Percentiles rank a stretch among this genome's conserved stretches.
These are phyloP conservation scores for Sclerotinia subarctica DNA, from an alignment of 2,329 filamentous ascomycete species.

Conservation along the genomic window DNA sequence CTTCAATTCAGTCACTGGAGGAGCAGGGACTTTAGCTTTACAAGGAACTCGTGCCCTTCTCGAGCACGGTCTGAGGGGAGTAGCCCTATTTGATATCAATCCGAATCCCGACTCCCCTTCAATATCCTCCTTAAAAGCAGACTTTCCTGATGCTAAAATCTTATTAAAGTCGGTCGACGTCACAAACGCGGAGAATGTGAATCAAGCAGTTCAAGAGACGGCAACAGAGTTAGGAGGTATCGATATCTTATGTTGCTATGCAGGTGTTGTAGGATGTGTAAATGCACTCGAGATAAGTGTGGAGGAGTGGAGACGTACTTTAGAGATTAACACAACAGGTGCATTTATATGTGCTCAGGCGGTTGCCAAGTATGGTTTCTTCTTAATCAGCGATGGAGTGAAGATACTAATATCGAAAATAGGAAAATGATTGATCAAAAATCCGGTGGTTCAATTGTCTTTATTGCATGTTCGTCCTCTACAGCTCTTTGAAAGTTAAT, in stretches of 20 bases:
- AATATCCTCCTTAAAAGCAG: slow-evolving; percentile 46
- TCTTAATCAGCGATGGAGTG: fast-evolving
- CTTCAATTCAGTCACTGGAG: slow-evolving; percentile 53
- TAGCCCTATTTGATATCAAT: slow-evolving; percentile 56
- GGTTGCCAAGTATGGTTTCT: slow-evolving; percentile 48
- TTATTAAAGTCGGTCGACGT: slow-evolving; percentile 55
- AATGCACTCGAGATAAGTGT: slow-evolving; percentile 58
- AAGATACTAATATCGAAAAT: not conserved
- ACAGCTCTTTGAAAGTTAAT: too few species aligned
- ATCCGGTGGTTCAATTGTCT: slow-evolving; percentile 59
- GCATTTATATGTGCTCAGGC: slow-evolving; percentile 69
- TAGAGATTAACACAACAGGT: slow-evolving; percentile 72
- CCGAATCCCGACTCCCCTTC: slow-evolving; percentile 45
- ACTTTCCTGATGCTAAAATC: slow-evolving; percentile 55
- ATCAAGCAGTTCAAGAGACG: slow-evolving; percentile 43
- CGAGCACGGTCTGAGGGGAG: slow-evolving; percentile 60
- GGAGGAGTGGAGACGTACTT: slow-evolving; percentile 57
- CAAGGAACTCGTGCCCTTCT: slow-evolving; percentile 59
- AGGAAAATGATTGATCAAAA: slow-evolving; percentile 22
- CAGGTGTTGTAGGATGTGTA: slow-evolving; percentile 63
- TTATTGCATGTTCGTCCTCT: slow-evolving; percentile 51
- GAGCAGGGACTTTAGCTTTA: slow-evolving; percentile 61
- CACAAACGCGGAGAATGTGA: slow-evolving; percentile 50
- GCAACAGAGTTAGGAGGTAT: slow-evolving; percentile 48
- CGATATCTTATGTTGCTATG: slow-evolving; percentile 55